A percentile compares a stretch with the other conserved stretches of the same genome.
Evolutionary conservation across 495 filamentous ascomycete genomes (phyloP).

Genomic region (Penicillium manginii): DNA sequence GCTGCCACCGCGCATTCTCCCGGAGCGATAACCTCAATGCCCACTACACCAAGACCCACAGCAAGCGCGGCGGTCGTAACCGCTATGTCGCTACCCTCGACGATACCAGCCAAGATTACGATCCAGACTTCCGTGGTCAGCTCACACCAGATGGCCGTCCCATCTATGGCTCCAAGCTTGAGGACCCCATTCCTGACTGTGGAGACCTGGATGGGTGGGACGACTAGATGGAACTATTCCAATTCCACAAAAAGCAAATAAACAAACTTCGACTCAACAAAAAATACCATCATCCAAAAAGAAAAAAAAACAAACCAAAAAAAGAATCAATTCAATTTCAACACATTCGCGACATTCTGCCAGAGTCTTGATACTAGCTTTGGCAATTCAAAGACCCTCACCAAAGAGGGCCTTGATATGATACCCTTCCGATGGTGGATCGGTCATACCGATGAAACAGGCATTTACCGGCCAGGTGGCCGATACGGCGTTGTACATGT

Average conservation of each 20-base stretch:
- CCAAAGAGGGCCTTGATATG: constrained; percentile 18
- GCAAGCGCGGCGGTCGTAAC: constrained; percentile 52
- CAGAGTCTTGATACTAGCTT: constrained; percentile 3
- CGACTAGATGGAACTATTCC: constrained; percentile 20
- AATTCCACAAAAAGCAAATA: constrained; percentile 12
- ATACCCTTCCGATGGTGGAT: constrained; percentile 34
- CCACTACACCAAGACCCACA: constrained; percentile 54
- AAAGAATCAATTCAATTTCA: constrained; percentile 6
- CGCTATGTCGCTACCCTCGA: constrained; percentile 53
- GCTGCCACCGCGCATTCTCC: constrained; percentile 48
- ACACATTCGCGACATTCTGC: constrained; percentile 7
- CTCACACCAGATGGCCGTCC: constrained; percentile 48
- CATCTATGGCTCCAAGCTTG: constrained; percentile 44
- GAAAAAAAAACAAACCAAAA: constrained; percentile 16
- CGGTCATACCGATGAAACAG: constrained; percentile 19
- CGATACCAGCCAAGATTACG: constrained; percentile 47
- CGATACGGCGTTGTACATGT: constrained; percentile 46
- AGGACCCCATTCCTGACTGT: constrained; percentile 41
- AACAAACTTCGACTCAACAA: constrained; percentile 5
- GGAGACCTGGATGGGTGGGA: constrained; percentile 44
- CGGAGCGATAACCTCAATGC: constrained; percentile 55
- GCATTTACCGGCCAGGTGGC: constrained; percentile 33
- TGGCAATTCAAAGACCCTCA: neutral
- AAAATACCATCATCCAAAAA: constrained; percentile 25
- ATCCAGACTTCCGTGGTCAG: constrained; percentile 52